These are phyloP conservation scores for Pezicula carpinea DNA, from an alignment of 2,329 filamentous ascomycete genomes.

Conservation along the genomic window DNA sequence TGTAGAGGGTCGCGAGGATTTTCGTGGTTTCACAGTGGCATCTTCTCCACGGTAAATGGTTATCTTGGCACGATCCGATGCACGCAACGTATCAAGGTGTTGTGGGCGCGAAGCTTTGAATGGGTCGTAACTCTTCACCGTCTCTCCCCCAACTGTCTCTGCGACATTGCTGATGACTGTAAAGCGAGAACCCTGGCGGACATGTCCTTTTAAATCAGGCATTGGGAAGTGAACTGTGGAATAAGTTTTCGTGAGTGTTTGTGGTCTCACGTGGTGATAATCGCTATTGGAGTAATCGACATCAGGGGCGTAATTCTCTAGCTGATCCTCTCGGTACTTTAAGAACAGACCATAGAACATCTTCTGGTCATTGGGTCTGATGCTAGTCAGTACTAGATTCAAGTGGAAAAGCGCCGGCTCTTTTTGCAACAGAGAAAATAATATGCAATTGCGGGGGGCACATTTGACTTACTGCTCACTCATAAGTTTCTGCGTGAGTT, in stretches of 20 bases:
- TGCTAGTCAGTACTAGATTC: background rate
- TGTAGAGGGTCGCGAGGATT: constrained; percentile 6
- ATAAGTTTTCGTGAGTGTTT: constrained; percentile 53
- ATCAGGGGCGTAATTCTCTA: constrained; percentile 81
- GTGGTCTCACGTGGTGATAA: constrained; percentile 72
- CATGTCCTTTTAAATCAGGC: constrained; percentile 40
- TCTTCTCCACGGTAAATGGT: constrained; percentile 20
- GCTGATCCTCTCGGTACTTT: constrained; percentile 75
- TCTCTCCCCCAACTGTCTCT: constrained; percentile 39
- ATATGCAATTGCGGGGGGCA: too few species aligned
- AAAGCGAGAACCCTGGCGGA: constrained; percentile 54
- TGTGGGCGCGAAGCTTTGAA: constrained; percentile 57
- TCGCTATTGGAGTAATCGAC: constrained; percentile 85
- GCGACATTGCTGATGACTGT: constrained; percentile 57
- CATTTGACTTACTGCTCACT: constrained; percentile 52
- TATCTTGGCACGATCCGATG: constrained; percentile 30
- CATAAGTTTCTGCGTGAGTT: constrained; percentile 64
- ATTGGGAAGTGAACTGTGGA: constrained; percentile 57
- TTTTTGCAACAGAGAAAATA: background rate
- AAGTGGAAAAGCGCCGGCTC: constrained; percentile 3
- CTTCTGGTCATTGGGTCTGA: constrained; percentile 84
- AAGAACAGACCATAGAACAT: constrained; percentile 84
- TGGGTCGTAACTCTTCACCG: constrained; percentile 72
- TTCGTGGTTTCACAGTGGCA: background rate
- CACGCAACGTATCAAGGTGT: constrained; percentile 40